Conservation (phyloP, 2,329 filamentous ascomycete genomes). For the Lachnellula occidentalis region DNA sequence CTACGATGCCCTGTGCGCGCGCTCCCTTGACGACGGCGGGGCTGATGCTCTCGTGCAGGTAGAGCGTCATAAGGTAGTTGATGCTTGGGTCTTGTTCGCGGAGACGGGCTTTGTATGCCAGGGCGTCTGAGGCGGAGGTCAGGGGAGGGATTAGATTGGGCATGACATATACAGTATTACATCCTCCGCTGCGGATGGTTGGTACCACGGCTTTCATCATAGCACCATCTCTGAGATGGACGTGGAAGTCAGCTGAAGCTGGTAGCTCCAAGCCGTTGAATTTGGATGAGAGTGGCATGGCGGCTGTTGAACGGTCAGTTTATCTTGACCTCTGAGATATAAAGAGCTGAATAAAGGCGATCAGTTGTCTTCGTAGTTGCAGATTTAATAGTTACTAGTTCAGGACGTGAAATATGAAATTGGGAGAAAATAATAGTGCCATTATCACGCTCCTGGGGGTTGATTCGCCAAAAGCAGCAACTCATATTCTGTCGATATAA, state of each 20-base stretch:
- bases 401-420: neutral
- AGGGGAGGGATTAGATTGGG: constrained; percentile 62
- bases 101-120: constrained; percentile 60
- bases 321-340: neutral
- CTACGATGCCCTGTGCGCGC: constrained; percentile 24
- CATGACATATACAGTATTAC: constrained; percentile 47
- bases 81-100: constrained; percentile 56
- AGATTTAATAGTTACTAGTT: neutral
- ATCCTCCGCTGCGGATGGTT: constrained; percentile 54
- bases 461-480: too few species aligned
- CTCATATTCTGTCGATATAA: too few species aligned
- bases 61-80: constrained; percentile 70
- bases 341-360: neutral
- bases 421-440: neutral
- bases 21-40: constrained; percentile 25
- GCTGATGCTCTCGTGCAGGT: constrained; percentile 23
- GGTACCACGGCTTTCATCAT: constrained; percentile 55
- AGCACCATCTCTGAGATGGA: constrained; percentile 64
- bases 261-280: constrained; percentile 46
- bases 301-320: neutral
- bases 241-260: constrained; percentile 55
- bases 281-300: constrained; percentile 19
- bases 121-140: constrained; percentile 54
- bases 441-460: too few species aligned
- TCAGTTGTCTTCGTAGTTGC: too few species aligned